A percentile compares a stretch with the other conserved stretches of the same genome.
Evolutionary conservation across 306 rosid species (phyloP).

Genomic region (Quercus dentata): DNA sequence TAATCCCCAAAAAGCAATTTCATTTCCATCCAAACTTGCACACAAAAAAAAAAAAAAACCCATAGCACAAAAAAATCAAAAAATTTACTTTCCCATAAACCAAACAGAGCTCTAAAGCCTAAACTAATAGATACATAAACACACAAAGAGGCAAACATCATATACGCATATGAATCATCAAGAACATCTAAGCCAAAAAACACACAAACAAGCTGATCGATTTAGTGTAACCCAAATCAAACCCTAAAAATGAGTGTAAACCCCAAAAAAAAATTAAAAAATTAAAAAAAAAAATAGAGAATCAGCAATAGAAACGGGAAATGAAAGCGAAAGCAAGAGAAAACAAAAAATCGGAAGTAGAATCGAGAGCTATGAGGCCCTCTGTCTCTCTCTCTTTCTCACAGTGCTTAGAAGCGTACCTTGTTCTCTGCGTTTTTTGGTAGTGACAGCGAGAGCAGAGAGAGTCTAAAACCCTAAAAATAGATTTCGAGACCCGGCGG

Average conservation of each 20-base stretch:
- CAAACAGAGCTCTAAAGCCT: background rate
- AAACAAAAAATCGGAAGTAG: background rate
- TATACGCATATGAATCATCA: background rate
- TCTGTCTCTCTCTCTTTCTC: too few species aligned
- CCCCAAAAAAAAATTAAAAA: background rate
- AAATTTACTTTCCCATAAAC: background rate
- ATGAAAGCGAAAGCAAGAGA: background rate
- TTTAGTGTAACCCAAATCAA: background rate
- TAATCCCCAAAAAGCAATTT: background rate
- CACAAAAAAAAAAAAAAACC: background rate
- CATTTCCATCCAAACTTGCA: background rate
- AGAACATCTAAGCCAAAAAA: background rate
- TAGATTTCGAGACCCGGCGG: background rate
- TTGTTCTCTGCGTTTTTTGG: conserved; percentile 4
- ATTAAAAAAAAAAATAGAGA: too few species aligned
- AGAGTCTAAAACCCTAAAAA: conserved; percentile 54
- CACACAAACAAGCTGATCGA: background rate
- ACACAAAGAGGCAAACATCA: background rate
- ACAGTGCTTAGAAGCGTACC: conserved; percentile 14
- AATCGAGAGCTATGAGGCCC: background rate
- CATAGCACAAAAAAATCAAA: background rate
- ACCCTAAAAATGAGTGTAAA: background rate
- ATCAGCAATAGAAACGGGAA: background rate
- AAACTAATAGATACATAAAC: background rate
- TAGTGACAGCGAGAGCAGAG: background rate